Conservation (phyloP, 306 rosid genomes). For the Dryas drummondii region DNA sequence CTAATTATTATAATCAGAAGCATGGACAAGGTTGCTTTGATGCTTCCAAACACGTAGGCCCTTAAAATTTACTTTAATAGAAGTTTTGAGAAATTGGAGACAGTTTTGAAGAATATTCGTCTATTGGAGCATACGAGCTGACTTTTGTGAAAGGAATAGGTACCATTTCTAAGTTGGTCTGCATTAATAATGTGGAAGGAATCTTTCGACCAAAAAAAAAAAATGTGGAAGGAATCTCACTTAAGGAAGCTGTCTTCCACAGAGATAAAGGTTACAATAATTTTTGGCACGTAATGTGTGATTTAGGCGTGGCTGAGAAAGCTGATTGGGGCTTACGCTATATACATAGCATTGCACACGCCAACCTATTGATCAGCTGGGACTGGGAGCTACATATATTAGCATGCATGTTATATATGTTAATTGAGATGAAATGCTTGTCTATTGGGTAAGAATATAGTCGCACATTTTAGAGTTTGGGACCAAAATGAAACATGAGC, state of each 20-base stretch:
- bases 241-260: background rate
- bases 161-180: background rate
- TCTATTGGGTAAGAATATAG: background rate
- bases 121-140: background rate
- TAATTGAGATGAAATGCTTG: background rate
- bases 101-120: background rate
- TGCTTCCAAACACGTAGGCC: background rate
- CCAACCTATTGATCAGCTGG: no score
- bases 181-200: background rate
- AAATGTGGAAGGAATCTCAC: background rate
- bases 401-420: no score
- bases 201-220: background rate
- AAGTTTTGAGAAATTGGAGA: background rate
- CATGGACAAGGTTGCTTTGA: conserved; percentile 41
- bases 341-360: no score
- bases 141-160: conserved; percentile 6
- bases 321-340: no score
- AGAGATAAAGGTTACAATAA: no score
- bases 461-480: background rate
- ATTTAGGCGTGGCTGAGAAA: no score
- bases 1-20: conserved; percentile 2
- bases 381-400: no score
- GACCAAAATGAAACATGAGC: background rate
- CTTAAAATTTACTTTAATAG: background rate
- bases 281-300: background rate